Conservation (phyloP, 768 basidiomycete genomes). For the Termitomyces sp. region DNA sequence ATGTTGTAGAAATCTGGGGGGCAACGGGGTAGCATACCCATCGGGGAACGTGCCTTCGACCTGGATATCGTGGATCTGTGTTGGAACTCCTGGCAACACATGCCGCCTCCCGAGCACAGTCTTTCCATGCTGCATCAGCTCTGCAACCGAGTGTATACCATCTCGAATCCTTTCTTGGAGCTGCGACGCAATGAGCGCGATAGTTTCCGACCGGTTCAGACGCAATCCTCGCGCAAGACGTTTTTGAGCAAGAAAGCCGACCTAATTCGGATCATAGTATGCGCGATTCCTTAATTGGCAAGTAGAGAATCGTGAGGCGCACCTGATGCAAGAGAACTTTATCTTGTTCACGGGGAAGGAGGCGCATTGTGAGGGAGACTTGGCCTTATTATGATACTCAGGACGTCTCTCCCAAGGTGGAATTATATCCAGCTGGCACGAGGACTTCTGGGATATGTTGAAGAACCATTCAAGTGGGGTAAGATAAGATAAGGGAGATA, state of each 20-base stretch:
- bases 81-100: conserved; percentile 79
- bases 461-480: not conserved
- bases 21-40: conserved; percentile 45
- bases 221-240: conserved; percentile 90
- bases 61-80: conserved; percentile 81
- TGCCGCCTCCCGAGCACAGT: conserved; percentile 83
- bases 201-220: conserved; percentile 85
- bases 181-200: conserved; percentile 87
- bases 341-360: conserved; percentile 72
- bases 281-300: not conserved
- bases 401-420: not conserved
- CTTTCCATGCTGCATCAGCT: conserved; percentile 95
- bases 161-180: conserved; percentile 94
- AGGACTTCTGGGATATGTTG: not conserved
- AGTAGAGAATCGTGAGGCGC: not conserved
- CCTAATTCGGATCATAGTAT: conserved; percentile 36
- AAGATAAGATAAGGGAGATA: conserved; percentile 9
- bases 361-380: conserved; percentile 44
- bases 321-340: conserved; percentile 76
- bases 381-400: not conserved
- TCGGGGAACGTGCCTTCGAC: conserved; percentile 92
- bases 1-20: not conserved
- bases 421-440: not conserved
- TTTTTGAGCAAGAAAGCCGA: conserved; percentile 89
- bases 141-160: conserved; percentile 78